phyloP scores from a whole-genome alignment of 306 rosid species.

The Macrotyloma uniflorum region DNA sequence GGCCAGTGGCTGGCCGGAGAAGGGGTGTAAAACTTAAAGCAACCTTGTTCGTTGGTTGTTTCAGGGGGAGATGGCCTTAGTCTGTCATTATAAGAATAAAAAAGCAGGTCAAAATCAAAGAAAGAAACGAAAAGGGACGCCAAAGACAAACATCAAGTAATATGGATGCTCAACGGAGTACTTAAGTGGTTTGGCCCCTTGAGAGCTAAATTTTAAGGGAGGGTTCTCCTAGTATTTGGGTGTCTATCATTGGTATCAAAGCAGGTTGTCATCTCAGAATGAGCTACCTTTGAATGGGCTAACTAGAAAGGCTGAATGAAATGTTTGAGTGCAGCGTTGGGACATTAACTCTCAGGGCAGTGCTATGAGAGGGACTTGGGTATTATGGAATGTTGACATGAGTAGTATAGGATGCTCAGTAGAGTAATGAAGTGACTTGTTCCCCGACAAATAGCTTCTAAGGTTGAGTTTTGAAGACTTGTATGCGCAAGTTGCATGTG shows the following conservation, averaged over 20 bases:
- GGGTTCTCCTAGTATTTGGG: background rate
- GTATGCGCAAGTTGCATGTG: slow-evolving; percentile 27
- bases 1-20: background rate
- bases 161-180: background rate
- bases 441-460: background rate
- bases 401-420: background rate
- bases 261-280: too few species aligned
- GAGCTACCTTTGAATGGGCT: too few species aligned
- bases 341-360: too few species aligned
- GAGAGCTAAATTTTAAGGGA: background rate
- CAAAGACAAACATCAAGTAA: background rate
- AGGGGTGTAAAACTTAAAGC: background rate
- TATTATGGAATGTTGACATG: too few species aligned
- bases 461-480: slow-evolving; percentile 8
- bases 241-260: background rate
- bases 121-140: background rate
- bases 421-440: too few species aligned
- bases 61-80: background rate
- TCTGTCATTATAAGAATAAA: background rate
- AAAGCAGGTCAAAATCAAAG: background rate
- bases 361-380: too few species aligned
- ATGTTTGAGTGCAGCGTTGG: too few species aligned
- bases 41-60: background rate
- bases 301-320: too few species aligned
- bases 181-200: background rate